Evolutionary conservation across 345 rosid species (phyloP).

Genomic region (Syzygium aromaticum): DNA sequence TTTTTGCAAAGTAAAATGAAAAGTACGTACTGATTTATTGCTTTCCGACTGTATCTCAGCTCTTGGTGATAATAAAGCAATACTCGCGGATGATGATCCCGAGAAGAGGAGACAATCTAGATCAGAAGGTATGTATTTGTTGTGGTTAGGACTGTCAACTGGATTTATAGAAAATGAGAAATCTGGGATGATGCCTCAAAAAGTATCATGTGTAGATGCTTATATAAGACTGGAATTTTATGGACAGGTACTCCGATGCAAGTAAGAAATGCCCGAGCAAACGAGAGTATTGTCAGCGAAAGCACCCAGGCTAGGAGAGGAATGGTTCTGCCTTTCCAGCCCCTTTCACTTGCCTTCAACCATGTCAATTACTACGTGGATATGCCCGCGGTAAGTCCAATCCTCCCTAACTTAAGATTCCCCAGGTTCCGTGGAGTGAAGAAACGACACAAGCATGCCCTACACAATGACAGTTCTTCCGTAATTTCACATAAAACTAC

Average conservation of each 20-base stretch:
- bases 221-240: not conserved
- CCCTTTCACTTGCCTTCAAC: constrained; percentile 27
- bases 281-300: not conserved
- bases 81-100: constrained; percentile 2
- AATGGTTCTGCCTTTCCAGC: constrained; percentile 37
- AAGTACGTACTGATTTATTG: not conserved
- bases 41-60: constrained; percentile 2
- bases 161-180: not conserved
- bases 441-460: not conserved
- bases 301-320: constrained; percentile 12
- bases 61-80: constrained; percentile 4
- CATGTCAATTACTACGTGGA: constrained; percentile 24
- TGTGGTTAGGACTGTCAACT: not conserved
- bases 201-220: not conserved
- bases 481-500: not conserved
- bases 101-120: not conserved
- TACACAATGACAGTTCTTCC: constrained; percentile 28
- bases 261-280: not conserved
- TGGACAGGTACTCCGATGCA: constrained; percentile 1
- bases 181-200: not conserved
- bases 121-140: constrained; percentile 3
- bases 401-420: not conserved
- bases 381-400: constrained; percentile 18
- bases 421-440: too few species aligned
- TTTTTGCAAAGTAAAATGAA: too few species aligned